These are phyloP conservation scores for Tagetes patula DNA, from an alignment of 129 eudicot genomes.

Conservation along the genomic window DNA sequence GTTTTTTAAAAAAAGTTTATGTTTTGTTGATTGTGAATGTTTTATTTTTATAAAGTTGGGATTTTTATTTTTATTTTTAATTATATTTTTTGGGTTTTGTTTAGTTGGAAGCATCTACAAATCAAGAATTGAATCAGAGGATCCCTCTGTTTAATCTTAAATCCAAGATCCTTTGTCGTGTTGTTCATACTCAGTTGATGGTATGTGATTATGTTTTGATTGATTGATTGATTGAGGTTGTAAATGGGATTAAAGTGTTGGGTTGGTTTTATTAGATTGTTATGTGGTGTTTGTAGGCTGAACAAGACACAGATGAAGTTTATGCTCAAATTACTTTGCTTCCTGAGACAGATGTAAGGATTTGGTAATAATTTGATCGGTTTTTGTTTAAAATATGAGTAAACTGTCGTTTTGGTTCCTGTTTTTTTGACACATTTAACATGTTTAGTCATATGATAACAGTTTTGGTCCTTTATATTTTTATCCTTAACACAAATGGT, in stretches of 20 bases:
- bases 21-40: conserved; percentile 1
- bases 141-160: conserved; percentile 59
- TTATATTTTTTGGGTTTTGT: conserved; percentile 33
- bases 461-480: too few relatives aligned
- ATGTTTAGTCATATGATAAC: too few relatives aligned
- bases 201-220: conserved; percentile 10
- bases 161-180: conserved; percentile 83
- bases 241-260: conserved; percentile 12
- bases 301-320: conserved; percentile 91
- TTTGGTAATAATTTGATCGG: neutral
- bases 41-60: conserved; percentile 23
- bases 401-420: too few relatives aligned
- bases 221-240: conserved; percentile 1
- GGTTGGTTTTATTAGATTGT: neutral
- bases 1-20: neutral
- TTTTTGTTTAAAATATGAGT: too few relatives aligned
- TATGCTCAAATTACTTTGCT: conserved; percentile 81
- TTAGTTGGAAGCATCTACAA: conserved; percentile 91
- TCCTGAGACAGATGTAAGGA: conserved; percentile 78
- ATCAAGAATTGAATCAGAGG: conserved; percentile 67
- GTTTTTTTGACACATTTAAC: too few relatives aligned
- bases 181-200: conserved; percentile 57
- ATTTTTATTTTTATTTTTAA: conserved; percentile 3
- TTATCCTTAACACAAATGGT: too few relatives aligned
- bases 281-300: conserved; percentile 60